These are phyloP conservation scores for Sugiyamaella qingdaonensis DNA, from an alignment of 805 yeast species.

Conservation along the genomic window DNA sequence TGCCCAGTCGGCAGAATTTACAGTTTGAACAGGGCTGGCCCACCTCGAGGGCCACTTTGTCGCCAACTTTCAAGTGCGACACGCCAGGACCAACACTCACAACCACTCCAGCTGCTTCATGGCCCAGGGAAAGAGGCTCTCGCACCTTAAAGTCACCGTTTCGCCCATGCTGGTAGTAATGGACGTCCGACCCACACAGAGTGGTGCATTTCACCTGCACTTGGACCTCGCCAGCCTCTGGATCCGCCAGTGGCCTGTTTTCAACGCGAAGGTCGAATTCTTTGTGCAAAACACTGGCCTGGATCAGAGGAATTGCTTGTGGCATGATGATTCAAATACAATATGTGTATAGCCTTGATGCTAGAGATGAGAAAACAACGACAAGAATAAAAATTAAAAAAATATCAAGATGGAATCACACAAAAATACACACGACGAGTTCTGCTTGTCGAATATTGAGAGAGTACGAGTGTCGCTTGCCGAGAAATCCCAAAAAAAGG, in stretches of 20 bases:
- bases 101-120: slow-evolving; percentile 78
- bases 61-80: slow-evolving; percentile 67
- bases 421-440: too few relatives aligned
- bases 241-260: slow-evolving; percentile 14
- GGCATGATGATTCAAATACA: not conserved
- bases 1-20: slow-evolving; percentile 87
- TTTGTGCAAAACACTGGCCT: slow-evolving; percentile 19
- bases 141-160: slow-evolving; percentile 75
- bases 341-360: not conserved
- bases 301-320: not conserved
- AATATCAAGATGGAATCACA: too few relatives aligned
- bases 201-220: slow-evolving; percentile 18
- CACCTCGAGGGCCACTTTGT: slow-evolving; percentile 83
- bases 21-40: slow-evolving; percentile 74
- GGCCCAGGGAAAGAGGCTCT: slow-evolving; percentile 83
- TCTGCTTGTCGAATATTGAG: too few relatives aligned
- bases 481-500: too few relatives aligned
- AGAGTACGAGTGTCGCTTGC: too few relatives aligned
- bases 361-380: not conserved
- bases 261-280: slow-evolving; percentile 17
- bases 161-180: slow-evolving; percentile 71
- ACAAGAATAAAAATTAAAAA: too few relatives aligned
- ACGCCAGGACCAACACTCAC: slow-evolving; percentile 67
- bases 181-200: slow-evolving; percentile 67
- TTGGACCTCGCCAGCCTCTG: slow-evolving; percentile 17